Percentiles rank a stretch among this genome's conserved stretches.
These are phyloP conservation scores for Tetrahymena elliotti DNA, from an alignment of 73 alveolate genomes.

Conservation along the genomic window DNA sequence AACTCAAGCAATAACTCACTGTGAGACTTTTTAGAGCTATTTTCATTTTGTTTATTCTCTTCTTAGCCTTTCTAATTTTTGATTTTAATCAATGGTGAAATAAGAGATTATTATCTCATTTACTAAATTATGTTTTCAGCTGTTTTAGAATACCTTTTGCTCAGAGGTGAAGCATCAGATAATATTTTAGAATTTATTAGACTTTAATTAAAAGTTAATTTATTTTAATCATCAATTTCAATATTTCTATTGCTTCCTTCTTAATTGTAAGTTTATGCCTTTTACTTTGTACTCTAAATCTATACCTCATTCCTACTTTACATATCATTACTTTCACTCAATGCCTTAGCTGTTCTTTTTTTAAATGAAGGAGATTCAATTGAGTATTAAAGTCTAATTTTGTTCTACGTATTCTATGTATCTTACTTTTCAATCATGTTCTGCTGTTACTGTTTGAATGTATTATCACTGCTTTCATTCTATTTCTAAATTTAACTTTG, in stretches of 20 bases:
- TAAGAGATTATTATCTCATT: neutral
- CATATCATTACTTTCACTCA: neutral
- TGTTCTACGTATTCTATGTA: too few relatives aligned
- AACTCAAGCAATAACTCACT: neutral
- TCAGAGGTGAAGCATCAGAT: neutral
- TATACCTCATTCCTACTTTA: neutral
- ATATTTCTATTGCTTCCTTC: too few relatives aligned
- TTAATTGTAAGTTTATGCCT: neutral
- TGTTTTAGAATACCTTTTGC: neutral
- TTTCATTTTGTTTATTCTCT: neutral
- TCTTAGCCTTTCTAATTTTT: neutral
- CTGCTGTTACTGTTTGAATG: too few relatives aligned
- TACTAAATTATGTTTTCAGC: neutral
- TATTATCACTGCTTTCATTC: neutral
- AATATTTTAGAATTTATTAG: neutral
- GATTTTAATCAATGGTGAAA: neutral
- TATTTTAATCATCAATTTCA: neutral
- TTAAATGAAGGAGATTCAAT: neutral
- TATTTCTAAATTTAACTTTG: neutral
- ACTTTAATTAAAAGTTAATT: too few relatives aligned
- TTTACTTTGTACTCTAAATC: neutral
- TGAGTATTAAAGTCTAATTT: neutral
- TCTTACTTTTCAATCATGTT: neutral
- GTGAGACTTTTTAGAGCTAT: neutral
- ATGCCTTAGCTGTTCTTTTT: neutral